These are phyloP conservation scores for Albophoma yamanashiensis DNA, from an alignment of 2,329 filamentous ascomycete species.

Conservation along the genomic window DNA sequence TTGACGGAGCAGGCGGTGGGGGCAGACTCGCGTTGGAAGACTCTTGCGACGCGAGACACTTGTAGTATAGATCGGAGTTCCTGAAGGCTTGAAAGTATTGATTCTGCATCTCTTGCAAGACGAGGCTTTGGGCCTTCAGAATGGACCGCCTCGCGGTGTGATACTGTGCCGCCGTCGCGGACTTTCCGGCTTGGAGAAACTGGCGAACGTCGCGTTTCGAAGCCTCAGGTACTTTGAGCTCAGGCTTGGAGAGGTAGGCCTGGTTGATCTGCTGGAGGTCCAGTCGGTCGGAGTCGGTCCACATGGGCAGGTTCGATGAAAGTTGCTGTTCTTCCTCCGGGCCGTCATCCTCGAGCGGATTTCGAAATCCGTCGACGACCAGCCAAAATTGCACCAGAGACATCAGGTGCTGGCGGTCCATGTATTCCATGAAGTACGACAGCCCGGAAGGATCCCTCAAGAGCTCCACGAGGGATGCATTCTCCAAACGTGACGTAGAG, in stretches of 20 bases:
- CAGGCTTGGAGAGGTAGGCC: slow-evolving; percentile 72
- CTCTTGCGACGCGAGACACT: slow-evolving; percentile 86
- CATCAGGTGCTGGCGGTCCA: slow-evolving; percentile 86
- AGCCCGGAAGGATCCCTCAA: slow-evolving; percentile 81
- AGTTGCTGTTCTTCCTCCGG: slow-evolving; percentile 49
- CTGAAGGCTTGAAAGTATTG: slow-evolving; percentile 79
- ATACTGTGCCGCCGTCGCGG: slow-evolving; percentile 72
- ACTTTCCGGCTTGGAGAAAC: slow-evolving; percentile 69
- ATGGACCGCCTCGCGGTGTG: slow-evolving; percentile 72
- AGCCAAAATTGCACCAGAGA: slow-evolving; percentile 95
- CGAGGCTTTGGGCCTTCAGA: slow-evolving; percentile 68
- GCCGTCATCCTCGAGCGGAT: slow-evolving; percentile 76
- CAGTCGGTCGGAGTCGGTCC: slow-evolving; percentile 74
- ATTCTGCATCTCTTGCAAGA: slow-evolving; percentile 75
- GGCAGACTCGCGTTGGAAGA: slow-evolving; percentile 29
- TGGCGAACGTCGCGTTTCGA: slow-evolving; percentile 60
- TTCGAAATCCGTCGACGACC: slow-evolving; percentile 91
- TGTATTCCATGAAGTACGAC: slow-evolving; percentile 99
- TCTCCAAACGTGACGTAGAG: slow-evolving; percentile 55
- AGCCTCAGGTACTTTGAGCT: slow-evolving; percentile 64
- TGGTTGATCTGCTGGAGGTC: slow-evolving; percentile 90
- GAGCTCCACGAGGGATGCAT: slow-evolving; percentile 72
- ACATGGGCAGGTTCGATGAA: slow-evolving; percentile 52
- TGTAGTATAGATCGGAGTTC: slow-evolving; percentile 89
- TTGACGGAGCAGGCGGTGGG: background rate